Percentiles rank a stretch among this genome's conserved stretches.
phyloP scores from a whole-genome alignment of 148 eudicot species.

The Chenopodium formosanum region DNA sequence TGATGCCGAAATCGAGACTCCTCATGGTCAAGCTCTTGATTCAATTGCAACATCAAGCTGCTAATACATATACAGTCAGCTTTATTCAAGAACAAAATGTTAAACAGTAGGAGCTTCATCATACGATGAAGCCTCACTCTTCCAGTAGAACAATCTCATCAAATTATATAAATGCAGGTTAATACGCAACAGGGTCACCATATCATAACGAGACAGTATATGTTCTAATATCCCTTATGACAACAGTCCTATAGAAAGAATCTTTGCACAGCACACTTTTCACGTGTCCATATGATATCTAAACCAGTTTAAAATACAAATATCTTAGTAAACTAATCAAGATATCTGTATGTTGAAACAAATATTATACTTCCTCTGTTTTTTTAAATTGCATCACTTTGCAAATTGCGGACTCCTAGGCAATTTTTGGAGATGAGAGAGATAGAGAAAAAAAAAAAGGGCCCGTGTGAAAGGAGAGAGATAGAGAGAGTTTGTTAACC shows the following conservation, averaged over 20 bases:
- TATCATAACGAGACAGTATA: background rate
- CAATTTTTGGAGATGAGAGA: too few relatives aligned
- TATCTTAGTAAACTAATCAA: background rate
- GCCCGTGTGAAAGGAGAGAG: too few relatives aligned
- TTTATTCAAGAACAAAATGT: background rate
- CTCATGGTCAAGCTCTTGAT: conserved; percentile 74
- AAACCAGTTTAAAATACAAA: background rate
- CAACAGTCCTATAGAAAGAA: background rate
- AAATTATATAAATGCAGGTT: background rate
- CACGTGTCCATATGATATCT: background rate
- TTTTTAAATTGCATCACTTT: too few relatives aligned
- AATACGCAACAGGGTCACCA: background rate
- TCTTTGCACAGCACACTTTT: background rate
- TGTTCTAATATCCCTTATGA: background rate
- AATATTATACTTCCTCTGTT: background rate
- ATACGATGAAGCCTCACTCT: background rate
- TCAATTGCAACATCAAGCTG: conserved; percentile 68
- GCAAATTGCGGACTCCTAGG: too few relatives aligned
- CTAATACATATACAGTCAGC: conserved; percentile 16
- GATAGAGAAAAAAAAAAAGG: too few relatives aligned
- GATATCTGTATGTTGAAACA: background rate
- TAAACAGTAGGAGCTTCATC: background rate
- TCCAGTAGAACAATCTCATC: background rate
- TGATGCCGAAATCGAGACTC: conserved; percentile 65
- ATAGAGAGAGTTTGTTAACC: too few relatives aligned